These are phyloP conservation scores for Entamoeba histolytica DNA, from an alignment of 208 protist species.

Conservation along the genomic window DNA sequence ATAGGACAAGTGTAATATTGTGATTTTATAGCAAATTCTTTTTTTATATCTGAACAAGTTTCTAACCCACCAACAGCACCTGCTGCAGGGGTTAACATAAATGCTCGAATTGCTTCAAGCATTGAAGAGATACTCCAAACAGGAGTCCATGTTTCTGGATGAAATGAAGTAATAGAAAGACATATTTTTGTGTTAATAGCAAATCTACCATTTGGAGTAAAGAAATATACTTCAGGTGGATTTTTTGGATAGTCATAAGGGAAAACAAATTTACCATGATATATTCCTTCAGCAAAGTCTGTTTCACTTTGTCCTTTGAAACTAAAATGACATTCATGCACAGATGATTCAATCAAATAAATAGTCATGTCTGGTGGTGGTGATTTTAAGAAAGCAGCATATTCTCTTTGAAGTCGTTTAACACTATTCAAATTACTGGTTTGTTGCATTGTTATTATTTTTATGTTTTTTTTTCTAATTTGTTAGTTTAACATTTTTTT, in stretches of 20 bases:
- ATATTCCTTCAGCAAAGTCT: conserved; percentile 19
- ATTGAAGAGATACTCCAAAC: conserved; percentile 29
- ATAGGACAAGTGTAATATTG: not conserved
- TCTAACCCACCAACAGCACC: not conserved
- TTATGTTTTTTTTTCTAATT: no score
- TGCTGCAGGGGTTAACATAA: not conserved
- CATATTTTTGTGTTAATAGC: conserved; percentile 29
- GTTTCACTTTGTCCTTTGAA: conserved; percentile 3
- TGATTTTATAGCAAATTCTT: not conserved
- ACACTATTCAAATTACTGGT: no score
- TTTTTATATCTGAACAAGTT: not conserved
- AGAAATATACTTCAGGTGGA: conserved; percentile 33
- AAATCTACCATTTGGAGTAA: conserved; percentile 40
- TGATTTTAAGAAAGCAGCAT: not conserved
- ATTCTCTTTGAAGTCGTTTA: not conserved
- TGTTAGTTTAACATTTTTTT: no score
- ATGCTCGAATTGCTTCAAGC: conserved; percentile 7
- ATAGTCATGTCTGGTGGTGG: not conserved
- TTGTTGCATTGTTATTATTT: no score
- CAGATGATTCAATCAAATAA: not conserved
- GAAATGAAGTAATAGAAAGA: conserved; percentile 35
- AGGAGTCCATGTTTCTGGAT: conserved; percentile 37
- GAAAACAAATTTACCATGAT: conserved; percentile 32
- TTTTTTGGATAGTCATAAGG: conserved; percentile 33
- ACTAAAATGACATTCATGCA: conserved; percentile 13